Conservation (phyloP, 805 yeast genomes). For the Zygoascus tannicola region DNA sequence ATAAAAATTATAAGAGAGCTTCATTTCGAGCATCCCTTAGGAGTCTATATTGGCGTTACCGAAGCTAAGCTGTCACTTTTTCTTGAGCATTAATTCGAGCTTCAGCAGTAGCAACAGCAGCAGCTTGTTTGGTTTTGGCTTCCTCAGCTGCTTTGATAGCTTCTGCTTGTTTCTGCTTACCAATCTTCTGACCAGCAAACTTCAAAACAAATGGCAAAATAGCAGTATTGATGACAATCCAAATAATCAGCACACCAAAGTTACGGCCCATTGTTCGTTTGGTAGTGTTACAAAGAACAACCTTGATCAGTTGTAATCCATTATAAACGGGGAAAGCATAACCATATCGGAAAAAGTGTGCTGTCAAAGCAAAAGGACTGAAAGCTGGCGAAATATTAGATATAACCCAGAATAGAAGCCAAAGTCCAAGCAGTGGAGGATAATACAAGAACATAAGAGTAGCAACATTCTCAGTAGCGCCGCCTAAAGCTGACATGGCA, state of each 20-base stretch:
- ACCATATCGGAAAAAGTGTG: conserved; percentile 53
- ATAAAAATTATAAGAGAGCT: too few species aligned
- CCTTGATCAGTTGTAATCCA: conserved; percentile 51
- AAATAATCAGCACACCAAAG: conserved; percentile 48
- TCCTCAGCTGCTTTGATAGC: background rate
- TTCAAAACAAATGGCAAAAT: conserved; percentile 4
- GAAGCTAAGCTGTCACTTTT: too few species aligned
- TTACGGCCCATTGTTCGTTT: conserved; percentile 52
- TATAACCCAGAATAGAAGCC: conserved; percentile 65
- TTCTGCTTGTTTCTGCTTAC: conserved; percentile 1
- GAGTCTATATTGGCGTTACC: too few species aligned
- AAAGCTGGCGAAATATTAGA: conserved; percentile 61
- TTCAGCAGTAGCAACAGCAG: too few species aligned
- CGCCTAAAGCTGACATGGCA: conserved; percentile 69
- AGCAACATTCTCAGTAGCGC: conserved; percentile 59
- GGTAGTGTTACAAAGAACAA: conserved; percentile 46
- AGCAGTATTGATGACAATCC: conserved; percentile 44
- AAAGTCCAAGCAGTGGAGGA: conserved; percentile 62
- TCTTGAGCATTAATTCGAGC: too few species aligned
- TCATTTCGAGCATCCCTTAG: too few species aligned
- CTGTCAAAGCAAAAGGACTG: conserved; percentile 50
- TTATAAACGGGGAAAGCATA: conserved; percentile 64
- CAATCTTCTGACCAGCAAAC: conserved; percentile 5
- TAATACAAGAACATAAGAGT: conserved; percentile 40
- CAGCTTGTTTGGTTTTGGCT: background rate